These are phyloP conservation scores for Petunia hybrid DNA, from an alignment of 305 asterid genomes.

Conservation along the genomic window DNA sequence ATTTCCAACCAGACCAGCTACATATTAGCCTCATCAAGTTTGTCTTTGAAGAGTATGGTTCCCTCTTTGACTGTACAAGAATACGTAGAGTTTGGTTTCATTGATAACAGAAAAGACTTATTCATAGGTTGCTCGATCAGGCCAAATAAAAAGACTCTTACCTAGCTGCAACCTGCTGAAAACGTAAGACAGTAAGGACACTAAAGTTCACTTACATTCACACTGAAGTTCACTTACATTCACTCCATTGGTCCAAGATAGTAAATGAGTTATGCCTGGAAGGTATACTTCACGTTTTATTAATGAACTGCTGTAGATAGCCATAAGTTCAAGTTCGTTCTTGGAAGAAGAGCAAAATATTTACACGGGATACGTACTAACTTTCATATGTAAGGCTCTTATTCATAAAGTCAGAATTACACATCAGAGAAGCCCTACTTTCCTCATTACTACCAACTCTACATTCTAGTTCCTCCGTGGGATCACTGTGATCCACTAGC, in stretches of 20 bases:
- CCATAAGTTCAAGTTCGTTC: background rate
- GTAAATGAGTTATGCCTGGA: background rate
- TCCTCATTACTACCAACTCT: conserved; percentile 23
- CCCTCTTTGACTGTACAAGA: too few species aligned
- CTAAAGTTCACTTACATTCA: conserved; percentile 2
- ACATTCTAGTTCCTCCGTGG: conserved; percentile 6
- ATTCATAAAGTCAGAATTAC: background rate
- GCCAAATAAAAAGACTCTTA: conserved; percentile 9
- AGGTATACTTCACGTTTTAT: background rate
- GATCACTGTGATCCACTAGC: background rate
- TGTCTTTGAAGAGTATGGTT: conserved; percentile 45
- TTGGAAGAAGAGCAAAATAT: background rate
- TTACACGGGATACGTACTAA: background rate
- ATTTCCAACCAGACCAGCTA: conserved; percentile 64
- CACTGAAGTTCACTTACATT: background rate
- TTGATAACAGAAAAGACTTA: too few species aligned
- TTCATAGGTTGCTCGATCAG: too few species aligned
- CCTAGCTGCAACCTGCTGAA: background rate
- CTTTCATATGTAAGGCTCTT: background rate
- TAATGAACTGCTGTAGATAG: too few species aligned
- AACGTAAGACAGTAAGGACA: background rate
- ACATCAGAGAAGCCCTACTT: background rate
- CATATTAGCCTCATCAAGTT: conserved; percentile 47
- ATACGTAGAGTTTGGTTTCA: too few species aligned
- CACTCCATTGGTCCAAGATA: conserved; percentile 19